Percentiles rank a stretch among this genome's conserved stretches.
Evolutionary conservation across 345 rosid genomes (phyloP).

Genomic region (Arabidopsis arenosa): DNA sequence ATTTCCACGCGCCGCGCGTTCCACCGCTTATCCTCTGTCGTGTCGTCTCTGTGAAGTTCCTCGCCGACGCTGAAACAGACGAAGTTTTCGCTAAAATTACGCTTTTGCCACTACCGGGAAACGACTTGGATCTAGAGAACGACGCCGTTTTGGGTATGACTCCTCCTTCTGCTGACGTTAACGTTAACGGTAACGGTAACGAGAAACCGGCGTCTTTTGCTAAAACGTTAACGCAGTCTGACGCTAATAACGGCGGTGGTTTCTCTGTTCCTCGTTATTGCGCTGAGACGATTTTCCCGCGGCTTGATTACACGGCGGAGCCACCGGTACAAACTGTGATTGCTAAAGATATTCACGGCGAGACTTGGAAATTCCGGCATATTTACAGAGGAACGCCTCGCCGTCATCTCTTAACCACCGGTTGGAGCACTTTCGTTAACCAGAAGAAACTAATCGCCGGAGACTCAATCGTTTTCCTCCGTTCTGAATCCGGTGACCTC

Average conservation of each 20-base stretch:
- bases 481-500: slow-evolving; percentile 80
- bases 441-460: slow-evolving; percentile 95
- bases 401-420: slow-evolving; percentile 90
- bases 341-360: slow-evolving; percentile 90
- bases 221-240: slow-evolving; percentile 91
- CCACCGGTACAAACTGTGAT: slow-evolving; percentile 93
- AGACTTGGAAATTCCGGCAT: slow-evolving; percentile 92
- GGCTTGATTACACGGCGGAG: slow-evolving; percentile 77
- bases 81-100: slow-evolving; percentile 79
- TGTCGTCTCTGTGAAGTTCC: slow-evolving; percentile 66
- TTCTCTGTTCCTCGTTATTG: slow-evolving; percentile 97
- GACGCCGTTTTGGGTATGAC: slow-evolving; percentile 40
- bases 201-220: slow-evolving; percentile 86
- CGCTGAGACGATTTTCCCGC: slow-evolving; percentile 93
- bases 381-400: slow-evolving; percentile 96
- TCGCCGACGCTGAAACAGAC: slow-evolving; percentile 85
- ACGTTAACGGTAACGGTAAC: slow-evolving; percentile 38
- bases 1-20: slow-evolving; percentile 60
- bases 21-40: slow-evolving; percentile 70
- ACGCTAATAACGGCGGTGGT: slow-evolving; percentile 98
- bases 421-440: slow-evolving; percentile 96
- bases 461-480: slow-evolving; percentile 86
- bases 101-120: slow-evolving; percentile 56
- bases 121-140: slow-evolving; percentile 46
- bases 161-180: slow-evolving; percentile 11